A percentile compares a stretch with the other conserved stretches of the same genome.
Evolutionary conservation across 1,139 yeast genomes (phyloP).

Genomic region (Wickerhamomyces sp.): DNA sequence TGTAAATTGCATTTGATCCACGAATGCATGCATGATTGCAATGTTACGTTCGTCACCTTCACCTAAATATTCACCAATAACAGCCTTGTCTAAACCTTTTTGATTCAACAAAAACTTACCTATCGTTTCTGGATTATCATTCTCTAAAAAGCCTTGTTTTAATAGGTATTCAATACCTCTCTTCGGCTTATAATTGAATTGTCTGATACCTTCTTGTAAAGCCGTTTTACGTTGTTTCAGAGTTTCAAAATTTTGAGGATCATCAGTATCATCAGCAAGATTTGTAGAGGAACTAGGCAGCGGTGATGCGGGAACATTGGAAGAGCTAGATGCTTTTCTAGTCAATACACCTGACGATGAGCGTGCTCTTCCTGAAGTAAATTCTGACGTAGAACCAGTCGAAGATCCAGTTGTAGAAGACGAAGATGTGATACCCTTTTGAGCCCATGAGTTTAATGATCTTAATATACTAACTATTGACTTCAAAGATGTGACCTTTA

Average conservation of each 20-base stretch:
- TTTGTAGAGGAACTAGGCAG: constrained; percentile 13
- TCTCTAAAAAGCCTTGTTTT: constrained; percentile 56
- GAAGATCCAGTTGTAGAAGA: constrained; percentile 7
- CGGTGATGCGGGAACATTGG: constrained; percentile 33
- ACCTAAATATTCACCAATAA: constrained; percentile 88
- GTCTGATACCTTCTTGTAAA: constrained; percentile 68
- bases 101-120: constrained; percentile 73
- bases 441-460: constrained; percentile 86
- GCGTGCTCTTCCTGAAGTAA: constrained; percentile 14
- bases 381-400: constrained; percentile 13
- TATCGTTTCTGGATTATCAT: constrained; percentile 59
- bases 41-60: constrained; percentile 80
- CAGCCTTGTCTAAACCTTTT: constrained; percentile 79
- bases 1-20: constrained; percentile 78
- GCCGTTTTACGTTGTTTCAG: constrained; percentile 82
- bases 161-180: constrained; percentile 66
- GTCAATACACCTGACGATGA: constrained; percentile 17
- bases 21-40: constrained; percentile 89
- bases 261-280: constrained; percentile 47
- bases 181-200: constrained; percentile 83
- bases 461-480: constrained; percentile 80
- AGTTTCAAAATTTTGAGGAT: constrained; percentile 81
- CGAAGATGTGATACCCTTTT: constrained; percentile 49
- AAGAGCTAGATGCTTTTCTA: constrained; percentile 38
- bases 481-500: constrained; percentile 76